These are phyloP conservation scores for Aspergillus haitiensis DNA, from an alignment of 495 filamentous ascomycete genomes.

Conservation along the genomic window DNA sequence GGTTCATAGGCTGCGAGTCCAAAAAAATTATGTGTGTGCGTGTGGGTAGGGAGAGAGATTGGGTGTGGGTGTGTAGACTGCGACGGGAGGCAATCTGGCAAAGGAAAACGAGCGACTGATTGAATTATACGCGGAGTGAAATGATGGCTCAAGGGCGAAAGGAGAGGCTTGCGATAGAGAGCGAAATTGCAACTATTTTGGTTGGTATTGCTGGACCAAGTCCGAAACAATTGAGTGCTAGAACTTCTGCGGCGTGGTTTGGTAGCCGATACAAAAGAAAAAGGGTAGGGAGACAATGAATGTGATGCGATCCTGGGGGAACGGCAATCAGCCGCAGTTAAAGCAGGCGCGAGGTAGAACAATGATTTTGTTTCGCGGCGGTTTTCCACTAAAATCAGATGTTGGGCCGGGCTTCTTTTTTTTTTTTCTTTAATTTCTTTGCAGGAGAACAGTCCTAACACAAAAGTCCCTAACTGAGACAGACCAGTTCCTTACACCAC, in stretches of 20 bases:
- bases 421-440: background rate
- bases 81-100: constrained; percentile 3
- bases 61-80: background rate
- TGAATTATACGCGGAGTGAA: constrained; percentile 12
- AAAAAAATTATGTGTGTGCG: background rate
- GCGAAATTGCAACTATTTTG: constrained; percentile 4
- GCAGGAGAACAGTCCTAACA: constrained; percentile 28
- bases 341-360: constrained; percentile 28
- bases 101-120: constrained; percentile 21
- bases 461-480: constrained; percentile 28
- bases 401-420: constrained; percentile 26
- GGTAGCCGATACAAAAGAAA: constrained; percentile 22
- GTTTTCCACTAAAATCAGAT: constrained; percentile 22
- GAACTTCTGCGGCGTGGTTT: constrained; percentile 10
- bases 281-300: constrained; percentile 7
- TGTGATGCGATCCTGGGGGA: constrained; percentile 14
- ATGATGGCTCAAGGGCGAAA: constrained; percentile 7
- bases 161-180: constrained; percentile 9
- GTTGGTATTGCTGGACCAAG: constrained; percentile 14
- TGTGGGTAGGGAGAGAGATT: no score
- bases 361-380: constrained; percentile 43
- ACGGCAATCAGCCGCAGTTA: constrained; percentile 15
- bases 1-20: constrained; percentile 24
- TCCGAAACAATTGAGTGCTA: constrained; percentile 19
- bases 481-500: constrained; percentile 23